Conservation (phyloP, 148 eudicot genomes). For the Rheum nobile region DNA sequence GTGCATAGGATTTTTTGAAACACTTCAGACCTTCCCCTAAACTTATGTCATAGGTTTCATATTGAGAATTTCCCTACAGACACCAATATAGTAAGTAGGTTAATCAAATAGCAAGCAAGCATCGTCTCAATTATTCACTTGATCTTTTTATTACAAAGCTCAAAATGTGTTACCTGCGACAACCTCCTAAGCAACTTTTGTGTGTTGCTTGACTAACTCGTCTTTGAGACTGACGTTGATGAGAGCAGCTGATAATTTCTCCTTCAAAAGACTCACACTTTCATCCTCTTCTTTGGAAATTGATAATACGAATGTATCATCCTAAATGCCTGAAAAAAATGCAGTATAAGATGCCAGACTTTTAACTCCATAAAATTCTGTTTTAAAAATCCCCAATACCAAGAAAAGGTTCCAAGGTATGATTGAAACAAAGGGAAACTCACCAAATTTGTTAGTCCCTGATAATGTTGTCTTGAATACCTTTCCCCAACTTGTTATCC, state of each 20-base stretch:
- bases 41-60: background rate
- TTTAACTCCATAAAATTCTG: no score
- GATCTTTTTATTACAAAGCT: background rate
- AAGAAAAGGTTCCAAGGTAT: no score
- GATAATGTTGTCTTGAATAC: no score
- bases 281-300: slow-evolving; percentile 32
- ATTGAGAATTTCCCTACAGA: background rate
- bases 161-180: slow-evolving; percentile 93
- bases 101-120: background rate
- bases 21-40: background rate
- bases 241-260: slow-evolving; percentile 78
- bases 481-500: no score
- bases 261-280: slow-evolving; percentile 41
- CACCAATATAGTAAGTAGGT: background rate
- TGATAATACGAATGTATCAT: no score
- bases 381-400: no score
- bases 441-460: no score
- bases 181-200: slow-evolving; percentile 94
- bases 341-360: no score
- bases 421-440: no score
- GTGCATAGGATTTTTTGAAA: background rate
- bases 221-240: slow-evolving; percentile 88
- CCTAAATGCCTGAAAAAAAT: no score
- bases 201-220: slow-evolving; percentile 75
- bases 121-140: background rate